Percentiles rank a stretch among this genome's conserved stretches.
Conservation (phyloP, 768 basidiomycete species). For the Trametes coccinea region DNA sequence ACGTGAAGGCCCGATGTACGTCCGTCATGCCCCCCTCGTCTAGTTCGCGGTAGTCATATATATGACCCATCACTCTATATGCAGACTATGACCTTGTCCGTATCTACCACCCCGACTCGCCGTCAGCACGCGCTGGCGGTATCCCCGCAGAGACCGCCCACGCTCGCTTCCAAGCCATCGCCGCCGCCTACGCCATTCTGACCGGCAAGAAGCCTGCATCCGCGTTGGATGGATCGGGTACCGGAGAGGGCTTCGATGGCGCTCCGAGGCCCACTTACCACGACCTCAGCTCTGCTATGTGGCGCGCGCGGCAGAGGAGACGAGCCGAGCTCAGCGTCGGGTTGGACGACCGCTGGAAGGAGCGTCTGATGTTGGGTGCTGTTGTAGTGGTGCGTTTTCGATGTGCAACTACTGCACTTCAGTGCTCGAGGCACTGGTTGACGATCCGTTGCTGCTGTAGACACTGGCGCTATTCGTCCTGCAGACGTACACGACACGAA, state of each 20-base stretch:
- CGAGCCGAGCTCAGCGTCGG: slow-evolving; percentile 48
- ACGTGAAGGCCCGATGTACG: slow-evolving; percentile 43
- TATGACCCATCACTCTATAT: background rate
- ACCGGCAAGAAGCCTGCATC: slow-evolving; percentile 43
- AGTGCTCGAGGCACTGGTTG: background rate
- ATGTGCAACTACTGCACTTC: no score
- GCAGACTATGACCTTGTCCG: slow-evolving; percentile 79
- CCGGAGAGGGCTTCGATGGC: background rate
- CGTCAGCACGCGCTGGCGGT: slow-evolving; percentile 36
- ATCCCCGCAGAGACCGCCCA: slow-evolving; percentile 53
- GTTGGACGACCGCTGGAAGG: slow-evolving; percentile 67
- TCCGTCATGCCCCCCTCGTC: slow-evolving; percentile 8
- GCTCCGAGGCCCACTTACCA: slow-evolving; percentile 21
- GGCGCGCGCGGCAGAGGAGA: slow-evolving; percentile 39
- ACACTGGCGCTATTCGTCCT: slow-evolving; percentile 27
- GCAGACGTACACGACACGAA: slow-evolving; percentile 29
- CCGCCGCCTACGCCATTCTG: slow-evolving; percentile 65
- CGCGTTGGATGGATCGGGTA: slow-evolving; percentile 26
- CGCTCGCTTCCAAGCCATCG: slow-evolving; percentile 68
- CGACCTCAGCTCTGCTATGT: slow-evolving; percentile 39
- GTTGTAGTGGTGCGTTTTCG: slow-evolving; percentile 46
- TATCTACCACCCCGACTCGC: slow-evolving; percentile 77
- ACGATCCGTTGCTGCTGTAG: slow-evolving; percentile 8
- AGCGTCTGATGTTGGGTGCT: slow-evolving; percentile 56
- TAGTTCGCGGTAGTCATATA: slow-evolving; percentile 6